Base-by-base conservation (phyloP, 352 stramenopile genomes). In the Phytophthora citricola region DNA sequence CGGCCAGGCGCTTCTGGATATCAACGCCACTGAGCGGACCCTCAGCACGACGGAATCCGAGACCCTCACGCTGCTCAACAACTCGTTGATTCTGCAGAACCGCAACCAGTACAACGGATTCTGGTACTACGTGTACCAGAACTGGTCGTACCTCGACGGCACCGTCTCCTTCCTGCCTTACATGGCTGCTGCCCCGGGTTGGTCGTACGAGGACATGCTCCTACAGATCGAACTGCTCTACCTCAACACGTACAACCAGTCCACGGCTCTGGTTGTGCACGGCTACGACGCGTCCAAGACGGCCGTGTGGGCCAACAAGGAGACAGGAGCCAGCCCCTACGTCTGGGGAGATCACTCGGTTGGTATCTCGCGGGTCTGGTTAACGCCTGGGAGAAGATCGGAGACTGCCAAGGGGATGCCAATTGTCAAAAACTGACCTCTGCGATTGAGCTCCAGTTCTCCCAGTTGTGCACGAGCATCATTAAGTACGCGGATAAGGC, bases 101-200 rank as follows among this genome's bases (percentile, higher is more conserved):
- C 66, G 66, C 9, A 74, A 71, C 60, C 43, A 70, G 60, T 63
- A 56, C 60, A 63, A 70, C 15, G 66, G 66, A 10, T 63, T 74
- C 49, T 74, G 66, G 66, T 74, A 74, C 49, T 74, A 71, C 26
- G 66, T 74, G 22, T 74, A 74, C 48, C 60, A 54, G 10, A 43
- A 66, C 61, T 74, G 60, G 66, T 74, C 66, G 41, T 74, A 74
- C 41, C 49, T 74, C n/a, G 66, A 74, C 11, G 66, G 66, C 22
- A 34, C 66, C 5, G 60, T 74, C 6, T 74, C 66, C 46, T 71
- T 70, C 29, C 60, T 74, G 26, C 66, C 66, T 3, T 74, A 74
- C 43, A 74, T 74, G 66, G 66, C 60, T 15, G n/a, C 60, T 5
- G 55, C 66, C 15, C 31, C 66, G 15, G 53, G 66, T 12, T 74